Evolutionary conservation across 2,329 filamentous ascomycete species (phyloP).

Genomic region (Botrytis pseudocinerea): DNA sequence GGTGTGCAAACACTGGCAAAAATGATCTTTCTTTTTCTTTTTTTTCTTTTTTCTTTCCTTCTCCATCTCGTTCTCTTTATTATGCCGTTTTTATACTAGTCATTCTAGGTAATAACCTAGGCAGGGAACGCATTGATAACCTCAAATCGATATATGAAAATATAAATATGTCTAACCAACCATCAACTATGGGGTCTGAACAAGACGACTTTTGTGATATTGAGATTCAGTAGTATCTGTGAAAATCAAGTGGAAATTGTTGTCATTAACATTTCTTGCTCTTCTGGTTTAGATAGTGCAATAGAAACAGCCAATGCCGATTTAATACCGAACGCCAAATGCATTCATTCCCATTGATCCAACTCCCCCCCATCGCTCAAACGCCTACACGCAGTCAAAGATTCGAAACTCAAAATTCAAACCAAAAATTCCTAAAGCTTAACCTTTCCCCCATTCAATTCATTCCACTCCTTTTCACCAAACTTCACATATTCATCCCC

Average conservation of each 20-base stretch:
- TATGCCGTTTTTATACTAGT: neutral
- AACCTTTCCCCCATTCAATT: slow-evolving; percentile 64
- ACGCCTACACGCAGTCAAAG: neutral
- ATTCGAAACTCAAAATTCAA: neutral
- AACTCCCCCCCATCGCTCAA: neutral
- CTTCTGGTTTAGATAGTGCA: neutral
- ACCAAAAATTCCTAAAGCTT: slow-evolving; percentile 43
- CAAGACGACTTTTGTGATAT: neutral
- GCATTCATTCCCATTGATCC: neutral
- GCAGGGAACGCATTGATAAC: neutral
- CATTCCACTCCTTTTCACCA: slow-evolving; percentile 64
- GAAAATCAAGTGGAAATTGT: neutral
- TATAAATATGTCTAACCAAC: neutral
- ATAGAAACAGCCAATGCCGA: neutral
- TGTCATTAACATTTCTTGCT: neutral
- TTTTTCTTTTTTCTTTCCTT: neutral
- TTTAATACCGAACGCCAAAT: neutral
- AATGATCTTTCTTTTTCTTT: neutral
- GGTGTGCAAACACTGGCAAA: neutral
- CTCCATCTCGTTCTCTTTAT: neutral
- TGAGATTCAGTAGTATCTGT: too few relatives aligned
- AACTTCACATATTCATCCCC: slow-evolving; percentile 69
- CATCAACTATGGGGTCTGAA: neutral
- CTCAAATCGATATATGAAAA: neutral
- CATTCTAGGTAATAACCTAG: neutral